phyloP scores from a whole-genome alignment of 108 stramenopile genomes.

The Fistulifera solaris region DNA sequence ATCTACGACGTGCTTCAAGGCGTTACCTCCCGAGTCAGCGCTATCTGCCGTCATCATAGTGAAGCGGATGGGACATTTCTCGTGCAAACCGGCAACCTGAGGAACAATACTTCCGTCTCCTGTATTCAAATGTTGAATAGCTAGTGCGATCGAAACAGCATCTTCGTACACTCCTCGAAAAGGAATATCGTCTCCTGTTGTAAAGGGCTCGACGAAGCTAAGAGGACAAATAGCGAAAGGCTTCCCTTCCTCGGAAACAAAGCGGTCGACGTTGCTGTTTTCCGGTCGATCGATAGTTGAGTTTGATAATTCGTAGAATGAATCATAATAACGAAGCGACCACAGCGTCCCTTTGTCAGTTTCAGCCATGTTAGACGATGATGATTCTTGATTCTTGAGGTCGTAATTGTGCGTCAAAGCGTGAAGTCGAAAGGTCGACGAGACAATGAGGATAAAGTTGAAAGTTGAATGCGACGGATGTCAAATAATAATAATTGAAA shows the following conservation, averaged over 20 bases:
- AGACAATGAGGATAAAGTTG: too few species aligned
- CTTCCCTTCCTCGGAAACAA: not conserved
- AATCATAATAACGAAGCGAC: conserved; percentile 4
- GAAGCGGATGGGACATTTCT: conserved; percentile 35
- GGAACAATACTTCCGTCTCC: conserved; percentile 30
- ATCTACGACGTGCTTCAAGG: conserved; percentile 8
- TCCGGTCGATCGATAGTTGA: conserved; percentile 1
- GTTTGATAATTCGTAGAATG: not conserved
- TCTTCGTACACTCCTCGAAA: conserved; percentile 8
- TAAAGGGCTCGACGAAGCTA: conserved; percentile 2
- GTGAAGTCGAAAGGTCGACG: too few species aligned
- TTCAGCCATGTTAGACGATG: not conserved
- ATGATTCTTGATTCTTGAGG: too few species aligned
- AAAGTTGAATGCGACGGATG: too few species aligned
- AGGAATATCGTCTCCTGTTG: not conserved
- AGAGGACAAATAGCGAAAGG: conserved; percentile 3
- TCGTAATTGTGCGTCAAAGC: too few species aligned
- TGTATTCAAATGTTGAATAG: conserved; percentile 38
- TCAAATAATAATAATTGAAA: too few species aligned
- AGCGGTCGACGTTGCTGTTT: not conserved
- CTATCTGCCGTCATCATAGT: conserved; percentile 17
- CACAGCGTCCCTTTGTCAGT: not conserved
- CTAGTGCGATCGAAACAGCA: conserved; percentile 28
- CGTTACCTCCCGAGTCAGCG: not conserved
- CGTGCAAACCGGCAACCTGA: conserved; percentile 18